These are phyloP conservation scores for Zygosaccharomyces kombuchaensis DNA, from an alignment of 805 yeast species.

Conservation along the genomic window DNA sequence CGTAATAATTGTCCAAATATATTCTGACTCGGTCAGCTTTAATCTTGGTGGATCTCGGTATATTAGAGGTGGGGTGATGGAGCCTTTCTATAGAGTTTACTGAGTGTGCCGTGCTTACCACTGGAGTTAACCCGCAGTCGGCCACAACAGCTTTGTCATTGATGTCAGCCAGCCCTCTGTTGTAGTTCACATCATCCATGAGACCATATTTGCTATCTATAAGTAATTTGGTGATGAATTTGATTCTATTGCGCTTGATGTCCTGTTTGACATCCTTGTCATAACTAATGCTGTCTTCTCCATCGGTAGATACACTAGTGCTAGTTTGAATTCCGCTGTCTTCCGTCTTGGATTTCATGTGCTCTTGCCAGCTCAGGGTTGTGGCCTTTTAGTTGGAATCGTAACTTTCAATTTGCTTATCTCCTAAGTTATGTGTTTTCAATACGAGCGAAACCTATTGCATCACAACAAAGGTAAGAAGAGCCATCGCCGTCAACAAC, in stretches of 20 bases:
- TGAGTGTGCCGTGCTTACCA: background rate
- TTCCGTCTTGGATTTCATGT: background rate
- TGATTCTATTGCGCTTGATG: constrained; percentile 16
- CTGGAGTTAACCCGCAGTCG: constrained; percentile 1
- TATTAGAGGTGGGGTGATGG: background rate
- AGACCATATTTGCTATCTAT: constrained; percentile 28
- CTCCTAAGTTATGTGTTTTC: background rate
- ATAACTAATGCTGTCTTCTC: background rate
- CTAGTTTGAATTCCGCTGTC: background rate
- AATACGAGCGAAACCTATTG: background rate
- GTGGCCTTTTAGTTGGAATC: background rate
- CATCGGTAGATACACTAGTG: constrained; percentile 3
- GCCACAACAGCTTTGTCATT: background rate
- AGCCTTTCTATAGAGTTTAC: background rate
- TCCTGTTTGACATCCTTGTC: constrained; percentile 1
- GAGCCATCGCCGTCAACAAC: background rate
- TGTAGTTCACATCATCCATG: constrained; percentile 33
- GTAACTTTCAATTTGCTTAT: background rate
- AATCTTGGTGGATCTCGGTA: constrained; percentile 23
- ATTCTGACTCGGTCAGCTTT: constrained; percentile 32
- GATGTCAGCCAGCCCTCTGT: constrained; percentile 14
- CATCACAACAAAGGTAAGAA: background rate
- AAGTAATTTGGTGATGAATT: constrained; percentile 25
- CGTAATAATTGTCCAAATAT: constrained; percentile 47
- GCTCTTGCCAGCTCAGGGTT: background rate